Base-by-base conservation (phyloP, 164 flowering plant genomes). In the Kingdonia uniflora region DNA sequence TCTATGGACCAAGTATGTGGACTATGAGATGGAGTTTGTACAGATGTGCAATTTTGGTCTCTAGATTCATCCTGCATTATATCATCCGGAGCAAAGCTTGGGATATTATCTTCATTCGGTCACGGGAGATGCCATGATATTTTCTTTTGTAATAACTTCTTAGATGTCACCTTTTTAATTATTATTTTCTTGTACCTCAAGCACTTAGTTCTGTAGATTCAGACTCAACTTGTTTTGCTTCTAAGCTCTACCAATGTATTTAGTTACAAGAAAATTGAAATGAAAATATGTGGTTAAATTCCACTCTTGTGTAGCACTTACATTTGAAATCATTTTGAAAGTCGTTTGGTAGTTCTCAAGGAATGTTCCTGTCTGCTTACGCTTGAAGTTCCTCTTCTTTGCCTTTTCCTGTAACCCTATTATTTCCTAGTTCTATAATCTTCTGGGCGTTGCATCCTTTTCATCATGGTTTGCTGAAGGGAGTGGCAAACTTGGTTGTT, bases 21-120 rank as follows among this genome's bases (percentile, higher is more conserved):
- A 87, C 67, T 71, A 67, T 54, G 89, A 84, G 14, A 87, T 81
- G 95, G 90, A 84, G 66, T 90, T 81, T 58, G 87, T 90, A 59
- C 95, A 81, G 70, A 59, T 79, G 81, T 87, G 97, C 85, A 90
- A 90, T 74, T 90, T 90, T 65, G 95, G 94, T 55, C 68, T 89
- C 43, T 89, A 85, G 73, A 54, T 51, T 17, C 37, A n/a, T 49
- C 19, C n/a, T 22, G 51, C 26, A n/a, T 40, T 49, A 51, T 40
- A 61, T 49, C 15, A 58, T 57, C 25, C 58, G 35, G 64, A 67
- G 67, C 64, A 13, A 62, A 60, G 70, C 68, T 65, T 63, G 25
- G 55, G 45, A 33, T 25, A 41, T 29, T 41, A 21, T 45, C n/a
- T 59, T 63, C 14, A 15, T 14, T 59, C 14, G 52, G 12, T 44